phyloP scores from a whole-genome alignment of 345 rosid species.

The Punica granatum region DNA sequence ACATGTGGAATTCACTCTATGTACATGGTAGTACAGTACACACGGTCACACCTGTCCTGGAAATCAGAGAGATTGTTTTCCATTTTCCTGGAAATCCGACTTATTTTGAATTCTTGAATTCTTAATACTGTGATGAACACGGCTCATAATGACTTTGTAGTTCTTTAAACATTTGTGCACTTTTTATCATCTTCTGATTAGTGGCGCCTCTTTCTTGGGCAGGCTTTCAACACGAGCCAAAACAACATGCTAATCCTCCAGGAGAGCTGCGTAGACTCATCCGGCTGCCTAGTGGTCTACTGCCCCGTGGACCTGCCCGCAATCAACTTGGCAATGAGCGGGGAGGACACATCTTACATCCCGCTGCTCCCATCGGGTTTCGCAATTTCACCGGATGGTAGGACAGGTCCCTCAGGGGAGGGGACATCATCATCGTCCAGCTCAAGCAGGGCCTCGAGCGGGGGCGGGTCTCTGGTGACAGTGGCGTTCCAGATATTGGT shows the following conservation, averaged over 20 bases:
- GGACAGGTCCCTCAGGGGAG: constrained; percentile 32
- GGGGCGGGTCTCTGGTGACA: constrained; percentile 52
- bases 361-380: constrained; percentile 94
- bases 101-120: neutral
- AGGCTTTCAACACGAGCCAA: constrained; percentile 76
- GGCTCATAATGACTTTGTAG: too few relatives aligned
- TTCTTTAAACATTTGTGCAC: neutral
- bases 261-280: constrained; percentile 84
- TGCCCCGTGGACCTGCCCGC: constrained; percentile 84
- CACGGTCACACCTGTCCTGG: too few relatives aligned
- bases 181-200: neutral
- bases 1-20: too few relatives aligned
- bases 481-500: constrained; percentile 94
- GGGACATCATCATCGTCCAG: constrained; percentile 69
- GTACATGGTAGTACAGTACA: too few relatives aligned
- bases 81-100: too few relatives aligned
- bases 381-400: constrained; percentile 68
- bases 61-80: too few relatives aligned
- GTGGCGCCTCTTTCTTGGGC: neutral
- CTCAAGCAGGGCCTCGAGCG: constrained; percentile 13
- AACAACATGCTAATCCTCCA: constrained; percentile 91
- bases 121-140: too few relatives aligned
- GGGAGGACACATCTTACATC: constrained; percentile 82
- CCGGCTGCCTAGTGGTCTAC: constrained; percentile 76
- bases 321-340: constrained; percentile 84